Evolutionary conservation across 78 protist species (phyloP).

Genomic region (Dictyostelium brefeldianum): DNA sequence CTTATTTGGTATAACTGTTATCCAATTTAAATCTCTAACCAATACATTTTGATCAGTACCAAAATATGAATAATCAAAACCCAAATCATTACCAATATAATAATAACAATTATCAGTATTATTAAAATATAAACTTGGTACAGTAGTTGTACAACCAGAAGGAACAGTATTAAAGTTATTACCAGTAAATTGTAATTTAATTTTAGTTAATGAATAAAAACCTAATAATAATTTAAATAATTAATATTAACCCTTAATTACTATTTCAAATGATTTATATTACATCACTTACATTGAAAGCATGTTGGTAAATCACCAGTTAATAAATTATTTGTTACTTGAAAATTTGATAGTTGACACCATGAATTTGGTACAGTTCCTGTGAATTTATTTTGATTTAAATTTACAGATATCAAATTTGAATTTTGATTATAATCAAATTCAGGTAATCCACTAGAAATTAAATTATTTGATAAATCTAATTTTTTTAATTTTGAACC

Average conservation of each 20-base stretch:
- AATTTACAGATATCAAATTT: background rate
- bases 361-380: background rate
- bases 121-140: background rate
- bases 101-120: background rate
- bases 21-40: background rate
- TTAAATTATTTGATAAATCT: background rate
- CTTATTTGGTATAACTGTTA: background rate
- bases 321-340: background rate
- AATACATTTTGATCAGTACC: background rate
- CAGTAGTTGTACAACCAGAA: background rate
- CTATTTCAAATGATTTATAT: too few relatives aligned
- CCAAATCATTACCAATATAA: background rate
- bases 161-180: background rate
- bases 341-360: background rate
- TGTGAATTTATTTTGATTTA: background rate
- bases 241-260: too few relatives aligned
- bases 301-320: background rate
- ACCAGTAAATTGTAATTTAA: background rate
- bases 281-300: too few relatives aligned
- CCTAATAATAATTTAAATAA: too few relatives aligned
- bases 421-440: background rate
- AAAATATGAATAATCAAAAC: background rate
- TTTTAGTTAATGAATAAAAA: background rate
- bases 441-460: background rate
- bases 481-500: background rate